Conservation (phyloP, 305 asterid genomes). For the Fraxinus xanthoxyloides region DNA sequence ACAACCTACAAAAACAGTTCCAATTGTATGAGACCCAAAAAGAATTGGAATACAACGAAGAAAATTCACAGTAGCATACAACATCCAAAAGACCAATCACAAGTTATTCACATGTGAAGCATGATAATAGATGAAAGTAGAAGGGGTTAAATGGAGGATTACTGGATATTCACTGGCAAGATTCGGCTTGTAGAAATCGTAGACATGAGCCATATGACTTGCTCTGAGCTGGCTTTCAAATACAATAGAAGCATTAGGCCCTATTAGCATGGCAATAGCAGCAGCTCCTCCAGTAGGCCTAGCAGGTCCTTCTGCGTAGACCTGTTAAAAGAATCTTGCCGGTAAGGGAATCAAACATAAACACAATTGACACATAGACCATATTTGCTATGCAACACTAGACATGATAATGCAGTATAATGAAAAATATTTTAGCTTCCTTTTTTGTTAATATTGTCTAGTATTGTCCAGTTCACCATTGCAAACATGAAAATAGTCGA, state of each 20-base stretch:
- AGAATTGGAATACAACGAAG: neutral
- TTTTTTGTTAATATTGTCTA: neutral
- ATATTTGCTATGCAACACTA: neutral
- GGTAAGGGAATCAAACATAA: conserved; percentile 7
- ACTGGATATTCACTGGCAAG: conserved; percentile 99
- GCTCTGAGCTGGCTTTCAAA: conserved; percentile 95
- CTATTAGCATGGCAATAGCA: conserved; percentile 91
- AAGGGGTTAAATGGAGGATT: conserved; percentile 30
- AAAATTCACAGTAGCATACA: neutral
- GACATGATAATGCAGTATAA: neutral
- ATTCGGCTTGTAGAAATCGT: conserved; percentile 97
- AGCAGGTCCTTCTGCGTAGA: conserved; percentile 99
- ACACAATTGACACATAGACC: neutral
- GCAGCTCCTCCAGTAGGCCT: conserved; percentile 99
- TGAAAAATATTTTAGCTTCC: neutral
- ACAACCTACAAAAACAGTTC: conserved; percentile 62
- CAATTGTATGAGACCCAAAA: conserved; percentile 17
- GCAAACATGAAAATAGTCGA: neutral
- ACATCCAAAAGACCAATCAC: neutral
- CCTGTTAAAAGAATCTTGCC: conserved; percentile 45
- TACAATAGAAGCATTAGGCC: conserved; percentile 94
- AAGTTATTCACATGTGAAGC: conserved; percentile 5
- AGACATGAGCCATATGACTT: conserved; percentile 95
- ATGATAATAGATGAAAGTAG: neutral
- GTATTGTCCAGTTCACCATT: neutral